Evolutionary conservation across 169 alveolate species (phyloP).

Genomic region (Plasmodium gallinaceum): DNA sequence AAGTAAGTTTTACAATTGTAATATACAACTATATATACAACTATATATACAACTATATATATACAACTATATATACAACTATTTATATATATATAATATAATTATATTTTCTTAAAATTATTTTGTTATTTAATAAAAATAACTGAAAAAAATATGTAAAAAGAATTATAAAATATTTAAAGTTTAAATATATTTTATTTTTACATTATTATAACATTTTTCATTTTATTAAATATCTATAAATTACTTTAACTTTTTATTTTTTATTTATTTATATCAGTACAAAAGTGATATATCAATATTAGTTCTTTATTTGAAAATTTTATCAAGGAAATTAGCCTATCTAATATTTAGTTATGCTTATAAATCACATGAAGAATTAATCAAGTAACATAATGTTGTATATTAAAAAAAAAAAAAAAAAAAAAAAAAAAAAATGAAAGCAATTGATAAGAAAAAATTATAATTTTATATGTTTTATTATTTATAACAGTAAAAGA

Average conservation of each 20-base stretch:
- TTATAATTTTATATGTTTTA: too few relatives aligned
- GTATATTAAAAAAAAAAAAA: slow-evolving; percentile 7
- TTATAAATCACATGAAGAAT: slow-evolving; percentile 12
- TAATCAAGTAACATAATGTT: slow-evolving; percentile 20
- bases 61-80: background rate
- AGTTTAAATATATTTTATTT: too few relatives aligned
- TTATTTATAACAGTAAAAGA: slow-evolving; percentile 19
- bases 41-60: background rate
- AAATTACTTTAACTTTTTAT: too few relatives aligned
- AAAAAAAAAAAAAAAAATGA: background rate
- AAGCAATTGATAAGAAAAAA: too few relatives aligned
- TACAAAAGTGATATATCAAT: slow-evolving; percentile 5
- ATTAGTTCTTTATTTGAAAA: slow-evolving; percentile 25
- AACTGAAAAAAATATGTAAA: too few relatives aligned
- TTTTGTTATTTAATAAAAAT: too few relatives aligned
- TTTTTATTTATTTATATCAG: slow-evolving; percentile 11
- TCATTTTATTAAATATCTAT: too few relatives aligned
- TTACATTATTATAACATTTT: too few relatives aligned
- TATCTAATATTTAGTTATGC: slow-evolving; percentile 27
- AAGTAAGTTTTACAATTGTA: slow-evolving; percentile 18
- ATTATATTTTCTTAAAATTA: too few relatives aligned
- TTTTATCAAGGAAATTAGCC: slow-evolving; percentile 33
- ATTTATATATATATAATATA: background rate
- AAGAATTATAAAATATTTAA: too few relatives aligned
- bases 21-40: background rate